Evolutionary conservation across 1,139 yeast genomes (phyloP).

Genomic region (Yamadazyma triangularis): DNA sequence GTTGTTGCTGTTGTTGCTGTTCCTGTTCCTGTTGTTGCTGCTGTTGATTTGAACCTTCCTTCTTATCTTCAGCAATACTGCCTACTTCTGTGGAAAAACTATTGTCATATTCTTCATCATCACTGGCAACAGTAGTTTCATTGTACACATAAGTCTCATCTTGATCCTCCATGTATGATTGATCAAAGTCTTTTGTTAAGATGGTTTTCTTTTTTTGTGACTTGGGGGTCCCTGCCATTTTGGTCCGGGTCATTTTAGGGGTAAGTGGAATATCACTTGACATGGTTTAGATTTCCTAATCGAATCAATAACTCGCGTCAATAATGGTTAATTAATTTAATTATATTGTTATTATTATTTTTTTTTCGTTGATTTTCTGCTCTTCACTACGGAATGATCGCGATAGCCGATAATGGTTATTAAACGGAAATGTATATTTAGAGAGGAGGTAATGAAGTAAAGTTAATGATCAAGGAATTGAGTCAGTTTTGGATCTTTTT

Average conservation of each 20-base stretch:
- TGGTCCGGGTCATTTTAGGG: conserved; percentile 8
- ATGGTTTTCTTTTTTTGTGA: conserved; percentile 17
- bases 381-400: no score
- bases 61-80: conserved; percentile 10
- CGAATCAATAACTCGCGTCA: conserved; percentile 1
- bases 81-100: conserved; percentile 7
- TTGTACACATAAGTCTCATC: conserved; percentile 31
- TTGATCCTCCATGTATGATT: conserved; percentile 34
- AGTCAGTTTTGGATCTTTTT: no score
- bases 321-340: no score
- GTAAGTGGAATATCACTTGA: conserved; percentile 6
- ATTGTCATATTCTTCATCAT: conserved; percentile 11
- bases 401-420: no score
- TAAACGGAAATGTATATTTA: no score
- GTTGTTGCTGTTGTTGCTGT: conserved; percentile 7
- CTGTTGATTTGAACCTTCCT: conserved; percentile 7
- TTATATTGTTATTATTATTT: no score
- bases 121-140: conserved; percentile 17
- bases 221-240: conserved; percentile 7
- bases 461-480: no score
- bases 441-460: no score
- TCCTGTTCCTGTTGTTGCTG: conserved; percentile 7
- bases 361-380: no score
- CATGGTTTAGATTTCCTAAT: conserved; percentile 2
- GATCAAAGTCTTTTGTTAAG: conserved; percentile 18